Evolutionary conservation across 2,329 filamentous ascomycete genomes (phyloP), one percentile per base, ranked within the genome.

Genomic region (Aspergillus latus): DNA sequence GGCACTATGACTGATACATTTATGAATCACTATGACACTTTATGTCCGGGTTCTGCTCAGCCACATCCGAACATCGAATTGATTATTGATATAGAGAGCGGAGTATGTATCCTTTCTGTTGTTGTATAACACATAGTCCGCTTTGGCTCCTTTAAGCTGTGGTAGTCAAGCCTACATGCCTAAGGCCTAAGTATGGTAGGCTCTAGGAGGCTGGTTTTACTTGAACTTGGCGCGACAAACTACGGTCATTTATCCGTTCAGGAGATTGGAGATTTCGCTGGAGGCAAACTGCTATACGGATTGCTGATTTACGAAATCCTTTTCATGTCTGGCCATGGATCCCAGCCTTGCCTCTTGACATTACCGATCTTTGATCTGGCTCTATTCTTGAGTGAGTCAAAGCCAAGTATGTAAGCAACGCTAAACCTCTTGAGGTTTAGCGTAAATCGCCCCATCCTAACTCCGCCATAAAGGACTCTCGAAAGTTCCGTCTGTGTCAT

Each of bases 401-500:
- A 29, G 51, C 43, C 50, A 36, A 34, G 60, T 62, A 64, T 62
- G 56, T 63, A 61, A 62, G 52, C 45, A 26, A 5, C 47, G 15
- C 64, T 66, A 68, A 54, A 1, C 64, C 62, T 2, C 52, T 66
- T 48, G 0, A 3, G 47, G 64, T 46, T 52, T 71, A 72, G 68
- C 43, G 58, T 56, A 26, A 58, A 49, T 53, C 60, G 60, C 62
- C 64, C 61, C 56, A 63, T 64, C 56, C 49, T 62, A 30, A 39
- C 60, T 65, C 62, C 59, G 61, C 61, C 61, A 60, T 64, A 58
- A 56, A 59, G 64, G 64, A 21, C 65, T 72, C 70, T 67, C 70
- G 70, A 73, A 73, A 68, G 68, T 73, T 73, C 70, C 70, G 68
- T 72, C 70, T 71, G 68, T 72, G 68, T 68, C 66, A 66, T 67